These are phyloP conservation scores for Trichoderma pleuroti DNA, from an alignment of 2,329 filamentous ascomycete genomes.

Conservation along the genomic window DNA sequence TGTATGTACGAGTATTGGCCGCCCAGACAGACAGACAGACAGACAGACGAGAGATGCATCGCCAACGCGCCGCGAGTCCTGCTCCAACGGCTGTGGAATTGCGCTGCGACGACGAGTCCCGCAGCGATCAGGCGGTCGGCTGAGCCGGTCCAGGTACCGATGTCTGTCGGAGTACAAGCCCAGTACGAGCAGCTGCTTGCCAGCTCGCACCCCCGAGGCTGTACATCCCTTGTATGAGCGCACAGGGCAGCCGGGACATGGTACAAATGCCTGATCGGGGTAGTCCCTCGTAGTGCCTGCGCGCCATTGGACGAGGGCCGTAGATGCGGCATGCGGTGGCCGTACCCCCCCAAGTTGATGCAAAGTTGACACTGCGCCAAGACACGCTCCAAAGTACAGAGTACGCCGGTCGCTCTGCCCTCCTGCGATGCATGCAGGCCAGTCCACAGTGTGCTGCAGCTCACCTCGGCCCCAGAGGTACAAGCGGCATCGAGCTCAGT, in stretches of 20 bases:
- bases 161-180: neutral
- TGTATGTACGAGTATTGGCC: no score
- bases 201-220: neutral
- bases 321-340: neutral
- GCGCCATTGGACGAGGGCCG: neutral
- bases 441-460: neutral
- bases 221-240: neutral
- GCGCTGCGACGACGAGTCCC: neutral
- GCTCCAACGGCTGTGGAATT: neutral
- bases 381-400: neutral
- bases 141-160: neutral
- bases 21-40: neutral
- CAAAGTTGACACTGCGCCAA: neutral
- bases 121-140: neutral
- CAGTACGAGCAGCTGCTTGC: neutral
- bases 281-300: neutral
- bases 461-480: neutral
- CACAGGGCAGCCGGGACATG: neutral
- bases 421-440: neutral
- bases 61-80: neutral
- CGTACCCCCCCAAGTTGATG: neutral
- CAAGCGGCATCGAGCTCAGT: neutral
- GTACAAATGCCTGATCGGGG: constrained; percentile 1
- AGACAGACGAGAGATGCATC: neutral
- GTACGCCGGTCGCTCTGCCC: neutral